These are phyloP conservation scores for Aspergillus tamarii DNA, from an alignment of 2,329 filamentous ascomycete species.

Conservation along the genomic window DNA sequence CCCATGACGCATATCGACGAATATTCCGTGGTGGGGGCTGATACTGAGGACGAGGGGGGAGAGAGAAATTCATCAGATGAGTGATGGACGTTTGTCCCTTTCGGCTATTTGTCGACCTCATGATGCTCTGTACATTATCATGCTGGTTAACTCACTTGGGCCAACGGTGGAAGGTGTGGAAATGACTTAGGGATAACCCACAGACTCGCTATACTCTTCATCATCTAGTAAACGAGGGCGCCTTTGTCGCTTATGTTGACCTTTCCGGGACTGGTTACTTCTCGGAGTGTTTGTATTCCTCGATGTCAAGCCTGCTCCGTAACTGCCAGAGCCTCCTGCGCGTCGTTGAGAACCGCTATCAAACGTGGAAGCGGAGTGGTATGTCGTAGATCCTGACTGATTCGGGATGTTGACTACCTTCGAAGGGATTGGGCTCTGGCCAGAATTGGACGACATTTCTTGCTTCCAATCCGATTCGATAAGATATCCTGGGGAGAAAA, in stretches of 20 bases:
- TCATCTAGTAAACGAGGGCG: slow-evolving; percentile 76
- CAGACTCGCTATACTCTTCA: slow-evolving; percentile 81
- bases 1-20: slow-evolving; percentile 77
- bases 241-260: slow-evolving; percentile 81
- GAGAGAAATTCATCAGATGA: slow-evolving; percentile 88
- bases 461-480: slow-evolving; percentile 4
- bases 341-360: slow-evolving; percentile 46
- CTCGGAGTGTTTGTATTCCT: slow-evolving; percentile 51
- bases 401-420: slow-evolving; percentile 44
- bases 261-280: slow-evolving; percentile 75
- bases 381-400: slow-evolving; percentile 37
- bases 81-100: slow-evolving; percentile 97
- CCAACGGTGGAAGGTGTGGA: not conserved
- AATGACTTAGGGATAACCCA: slow-evolving; percentile 49
- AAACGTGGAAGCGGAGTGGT: slow-evolving; percentile 33
- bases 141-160: slow-evolving; percentile 20
- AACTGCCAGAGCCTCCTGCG: slow-evolving; percentile 44
- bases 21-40: slow-evolving; percentile 61
- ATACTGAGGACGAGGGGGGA: slow-evolving; percentile 71
- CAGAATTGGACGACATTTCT: slow-evolving; percentile 48
- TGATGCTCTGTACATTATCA: slow-evolving; percentile 54
- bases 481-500: slow-evolving; percentile 13
- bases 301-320: slow-evolving; percentile 43
- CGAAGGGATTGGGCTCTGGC: slow-evolving; percentile 38
- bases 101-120: slow-evolving; percentile 68